Conservation (phyloP, 2,329 filamentous ascomycete genomes). For the Monosporascus sp. region DNA sequence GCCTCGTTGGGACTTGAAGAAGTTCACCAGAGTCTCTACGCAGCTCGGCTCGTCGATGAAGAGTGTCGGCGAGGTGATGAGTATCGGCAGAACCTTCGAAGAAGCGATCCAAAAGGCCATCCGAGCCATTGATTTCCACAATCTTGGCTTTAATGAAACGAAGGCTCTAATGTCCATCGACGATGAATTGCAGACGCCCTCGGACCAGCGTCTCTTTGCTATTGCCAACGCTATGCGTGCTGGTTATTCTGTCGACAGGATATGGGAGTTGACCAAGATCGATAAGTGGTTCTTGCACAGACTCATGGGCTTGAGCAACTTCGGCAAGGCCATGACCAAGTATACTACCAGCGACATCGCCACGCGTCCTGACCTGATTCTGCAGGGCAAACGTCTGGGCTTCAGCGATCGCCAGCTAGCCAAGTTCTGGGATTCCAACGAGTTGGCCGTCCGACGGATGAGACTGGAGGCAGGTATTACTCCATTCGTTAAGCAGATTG, state of each 20-base stretch:
- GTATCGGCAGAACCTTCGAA: conserved; percentile 92
- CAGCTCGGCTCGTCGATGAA: conserved; percentile 98
- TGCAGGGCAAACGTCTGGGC: conserved; percentile 85
- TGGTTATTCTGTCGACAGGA: conserved; percentile 91
- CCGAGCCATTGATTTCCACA: conserved; percentile 88
- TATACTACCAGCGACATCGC: conserved; percentile 61
- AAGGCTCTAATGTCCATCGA: conserved; percentile 92
- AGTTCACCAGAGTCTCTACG: conserved; percentile 94
- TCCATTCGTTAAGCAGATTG: conserved; percentile 95
- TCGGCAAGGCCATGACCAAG: conserved; percentile 70
- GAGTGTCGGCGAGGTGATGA: conserved; percentile 99
- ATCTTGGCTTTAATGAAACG: conserved; percentile 90
- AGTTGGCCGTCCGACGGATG: conserved; percentile 78
- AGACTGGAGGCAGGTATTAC: conserved; percentile 81
- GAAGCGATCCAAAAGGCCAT: conserved; percentile 99
- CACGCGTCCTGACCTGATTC: conserved; percentile 59
- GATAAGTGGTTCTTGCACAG: conserved; percentile 97
- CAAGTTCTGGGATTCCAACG: conserved; percentile 91
- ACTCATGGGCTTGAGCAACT: conserved; percentile 86
- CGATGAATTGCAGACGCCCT: conserved; percentile 92
- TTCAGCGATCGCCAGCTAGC: conserved; percentile 93
- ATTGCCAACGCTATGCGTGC: conserved; percentile 96
- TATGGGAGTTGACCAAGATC: conserved; percentile 97
- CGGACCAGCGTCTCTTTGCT: conserved; percentile 93
- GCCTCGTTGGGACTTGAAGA: conserved; percentile 97